phyloP scores from a whole-genome alignment of 345 rosid species.

The Gossypium herbaceum region DNA sequence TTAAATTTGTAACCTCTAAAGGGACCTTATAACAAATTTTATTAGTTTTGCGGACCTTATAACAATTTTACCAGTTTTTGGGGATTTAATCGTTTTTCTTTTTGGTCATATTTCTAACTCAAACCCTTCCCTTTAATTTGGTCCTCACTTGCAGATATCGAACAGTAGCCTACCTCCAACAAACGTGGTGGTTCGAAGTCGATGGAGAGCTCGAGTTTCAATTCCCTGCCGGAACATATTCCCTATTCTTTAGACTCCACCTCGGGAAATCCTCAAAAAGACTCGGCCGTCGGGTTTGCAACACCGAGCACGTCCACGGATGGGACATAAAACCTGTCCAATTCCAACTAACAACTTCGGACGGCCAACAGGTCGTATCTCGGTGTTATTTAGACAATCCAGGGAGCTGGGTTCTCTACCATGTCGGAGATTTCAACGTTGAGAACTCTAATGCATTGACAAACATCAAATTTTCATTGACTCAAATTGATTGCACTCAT shows the following conservation, averaged over 20 bases:
- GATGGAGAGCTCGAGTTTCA: slow-evolving; percentile 78
- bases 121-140: neutral
- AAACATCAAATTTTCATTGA: slow-evolving; percentile 58
- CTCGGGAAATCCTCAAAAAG: slow-evolving; percentile 60
- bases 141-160: slow-evolving; percentile 41
- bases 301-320: slow-evolving; percentile 76
- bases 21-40: too few species aligned
- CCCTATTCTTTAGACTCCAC: neutral
- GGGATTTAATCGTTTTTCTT: neutral
- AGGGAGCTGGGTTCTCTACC: slow-evolving; percentile 70
- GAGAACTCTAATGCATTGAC: slow-evolving; percentile 22
- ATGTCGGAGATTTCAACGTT: slow-evolving; percentile 72
- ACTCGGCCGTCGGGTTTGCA: slow-evolving; percentile 63
- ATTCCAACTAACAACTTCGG: slow-evolving; percentile 69
- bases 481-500: slow-evolving; percentile 93
- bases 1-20: too few species aligned
- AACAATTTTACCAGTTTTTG: neutral
- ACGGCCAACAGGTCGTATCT: slow-evolving; percentile 56
- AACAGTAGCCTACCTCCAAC: slow-evolving; percentile 82
- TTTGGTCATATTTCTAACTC: neutral
- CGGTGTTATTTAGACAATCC: slow-evolving; percentile 47
- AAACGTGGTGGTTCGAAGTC: slow-evolving; percentile 94
- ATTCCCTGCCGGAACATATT: slow-evolving; percentile 33
- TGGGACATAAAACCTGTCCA: slow-evolving; percentile 84
- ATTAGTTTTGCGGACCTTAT: too few species aligned